Evolutionary conservation across 2,329 filamentous ascomycete genomes (phyloP), one percentile per base, ranked within the genome.

Genomic region (Scedosporium minutisporum): DNA sequence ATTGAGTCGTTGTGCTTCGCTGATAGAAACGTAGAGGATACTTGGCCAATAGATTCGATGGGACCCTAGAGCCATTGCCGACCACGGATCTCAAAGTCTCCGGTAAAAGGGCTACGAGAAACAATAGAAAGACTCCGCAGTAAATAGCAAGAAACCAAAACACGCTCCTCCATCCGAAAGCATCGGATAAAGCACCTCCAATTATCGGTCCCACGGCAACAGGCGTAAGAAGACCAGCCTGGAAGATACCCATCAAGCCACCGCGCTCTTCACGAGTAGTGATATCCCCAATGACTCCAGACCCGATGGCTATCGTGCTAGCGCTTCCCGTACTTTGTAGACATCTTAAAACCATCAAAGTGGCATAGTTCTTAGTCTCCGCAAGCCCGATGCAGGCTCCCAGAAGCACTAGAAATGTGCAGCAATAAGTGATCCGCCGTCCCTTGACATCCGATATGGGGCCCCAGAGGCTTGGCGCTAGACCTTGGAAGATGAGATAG

Each of bases 81-180:
- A 67, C 70, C 3, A 73, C 60, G 12, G 60, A 63, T 4, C 71
- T 64, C 29, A 72, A 59, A 0, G 72, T 74, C 63, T 74, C 72
- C 1, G 72, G 72, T 0, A 71, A 65, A 25, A 71, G 69, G 62
- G 70, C 48, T 3, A 74, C 61, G 42, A 77, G 72, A 3, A 74
- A 68, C 2, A 73, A 41, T 27, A 76, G 67, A 61, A 73, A 76
- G 1, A 68, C 68, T 0, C 71, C 76, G 0, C 75, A 70, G 59
- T 79, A 72, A 21, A 83, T 81, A 33, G 77, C 71, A 4, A 84
- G 71, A 63, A 82, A 80, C 79, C 80, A 83, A 65, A 84, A 84
- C 6, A 83, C 76, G 1, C 74, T 73, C 46, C 75, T 71, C 80
- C 81, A 84, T 0, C 80, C 81, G 0, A 82, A 66, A 48, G 74